Percentiles rank a stretch among this genome's conserved stretches.
Evolutionary conservation across 1,139 yeast genomes (phyloP).

Genomic region (Spathaspora jeffriesii): DNA sequence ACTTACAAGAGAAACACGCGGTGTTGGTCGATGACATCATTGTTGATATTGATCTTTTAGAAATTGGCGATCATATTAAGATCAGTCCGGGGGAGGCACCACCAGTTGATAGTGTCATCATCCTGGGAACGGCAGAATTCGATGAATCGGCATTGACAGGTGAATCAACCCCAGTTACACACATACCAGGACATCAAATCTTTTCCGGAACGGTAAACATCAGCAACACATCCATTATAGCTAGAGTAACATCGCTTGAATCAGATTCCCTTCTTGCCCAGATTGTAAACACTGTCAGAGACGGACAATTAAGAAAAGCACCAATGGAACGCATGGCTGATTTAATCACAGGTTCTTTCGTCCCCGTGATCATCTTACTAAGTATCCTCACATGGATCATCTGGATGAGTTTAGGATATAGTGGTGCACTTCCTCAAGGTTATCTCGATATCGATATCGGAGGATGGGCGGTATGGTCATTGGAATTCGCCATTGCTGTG

Average conservation of each 20-base stretch:
- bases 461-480: slow-evolving; percentile 78
- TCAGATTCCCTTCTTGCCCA: slow-evolving; percentile 71
- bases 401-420: slow-evolving; percentile 62
- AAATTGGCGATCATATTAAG: slow-evolving; percentile 61
- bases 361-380: slow-evolving; percentile 61
- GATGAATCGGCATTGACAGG: slow-evolving; percentile 84
- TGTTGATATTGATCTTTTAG: slow-evolving; percentile 54
- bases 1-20: slow-evolving; percentile 53
- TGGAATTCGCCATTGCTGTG: slow-evolving; percentile 76
- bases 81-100: slow-evolving; percentile 72
- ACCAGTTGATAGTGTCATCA: slow-evolving; percentile 66
- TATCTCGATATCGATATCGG: slow-evolving; percentile 69
- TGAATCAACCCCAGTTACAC: slow-evolving; percentile 56
- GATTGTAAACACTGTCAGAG: slow-evolving; percentile 69
- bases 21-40: slow-evolving; percentile 45
- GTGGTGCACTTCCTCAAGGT: slow-evolving; percentile 52
- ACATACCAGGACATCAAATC: slow-evolving; percentile 57
- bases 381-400: slow-evolving; percentile 68
- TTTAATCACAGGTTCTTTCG: slow-evolving; percentile 68
- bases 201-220: slow-evolving; percentile 73
- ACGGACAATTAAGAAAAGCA: slow-evolving; percentile 73
- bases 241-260: slow-evolving; percentile 59
- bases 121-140: slow-evolving; percentile 59
- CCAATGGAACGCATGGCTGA: slow-evolving; percentile 78
- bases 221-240: slow-evolving; percentile 56